Evolutionary conservation across 1,284 basidiomycete genomes (phyloP).

Genomic region (Agaricales sp.): DNA sequence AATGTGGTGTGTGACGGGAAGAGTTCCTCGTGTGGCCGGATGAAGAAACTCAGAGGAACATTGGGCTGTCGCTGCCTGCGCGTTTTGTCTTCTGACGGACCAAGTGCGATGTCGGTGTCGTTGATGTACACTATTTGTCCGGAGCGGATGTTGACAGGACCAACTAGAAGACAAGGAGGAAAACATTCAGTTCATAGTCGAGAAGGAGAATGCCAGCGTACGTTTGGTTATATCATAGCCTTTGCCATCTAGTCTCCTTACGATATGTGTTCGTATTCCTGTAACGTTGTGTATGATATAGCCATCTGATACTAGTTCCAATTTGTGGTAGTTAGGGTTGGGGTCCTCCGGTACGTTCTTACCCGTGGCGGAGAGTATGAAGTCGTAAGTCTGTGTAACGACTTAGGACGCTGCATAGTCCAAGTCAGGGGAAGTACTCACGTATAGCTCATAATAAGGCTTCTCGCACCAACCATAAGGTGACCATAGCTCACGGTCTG

Average conservation of each 20-base stretch:
- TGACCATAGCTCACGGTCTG: conserved; percentile 50
- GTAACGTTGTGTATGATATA: conserved; percentile 68
- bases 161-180: conserved; percentile 47
- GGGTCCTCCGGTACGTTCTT: conserved; percentile 52
- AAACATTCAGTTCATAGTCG: conserved; percentile 6
- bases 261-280: conserved; percentile 68
- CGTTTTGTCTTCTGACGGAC: neutral
- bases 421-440: conserved; percentile 26
- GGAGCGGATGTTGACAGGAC: conserved; percentile 67
- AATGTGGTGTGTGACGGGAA: conserved; percentile 21
- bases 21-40: conserved; percentile 15
- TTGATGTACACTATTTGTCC: conserved; percentile 78
- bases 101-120: conserved; percentile 47
- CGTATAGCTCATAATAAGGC: conserved; percentile 63
- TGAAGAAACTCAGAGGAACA: conserved; percentile 48
- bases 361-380: conserved; percentile 59
- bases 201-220: conserved; percentile 26
- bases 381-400: conserved; percentile 57
- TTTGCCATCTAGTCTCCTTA: conserved; percentile 70
- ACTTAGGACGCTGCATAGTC: conserved; percentile 7
- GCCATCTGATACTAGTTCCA: conserved; percentile 54
- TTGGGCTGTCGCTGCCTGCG: conserved; percentile 22
- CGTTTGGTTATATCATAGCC: conserved; percentile 81
- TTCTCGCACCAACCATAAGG: conserved; percentile 63
- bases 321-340: conserved; percentile 57